Evolutionary conservation across 2,329 filamentous ascomycete genomes (phyloP), one percentile per base, ranked within the genome.

Genomic region (Hypoxylon sp.): DNA sequence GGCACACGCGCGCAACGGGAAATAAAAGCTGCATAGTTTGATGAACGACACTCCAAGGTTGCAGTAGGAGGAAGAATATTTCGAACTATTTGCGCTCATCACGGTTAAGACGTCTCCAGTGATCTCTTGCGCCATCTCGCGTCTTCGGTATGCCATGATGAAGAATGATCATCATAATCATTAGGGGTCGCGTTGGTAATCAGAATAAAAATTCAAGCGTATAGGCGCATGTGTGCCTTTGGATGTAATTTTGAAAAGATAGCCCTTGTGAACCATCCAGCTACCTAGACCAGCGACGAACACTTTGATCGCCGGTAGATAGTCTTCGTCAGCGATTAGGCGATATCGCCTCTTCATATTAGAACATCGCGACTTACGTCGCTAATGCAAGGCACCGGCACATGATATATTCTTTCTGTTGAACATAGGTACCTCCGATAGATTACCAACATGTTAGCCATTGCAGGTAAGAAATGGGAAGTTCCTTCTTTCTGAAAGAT

Each of bases 1-100:
- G 74, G 74, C 74, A 58, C 51, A 23, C 57, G 28, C 50, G 60
- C 51, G 55, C 23, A 49, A 65, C 52, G 43, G 36, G 59, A 56
- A 60, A 57, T 57, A 50, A 63, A 64, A 41, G 25, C 52, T 59
- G 58, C 60, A 45, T 36, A 23, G 49, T 53, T 58, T 59, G 60
- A 65, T 67, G 61, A 57, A 17, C 36, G 25, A 46, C 43, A 67
- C 52, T 48, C 49, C 11, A 32, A 48, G 45, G 60, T 64, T 63
- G 2, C 64, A 60, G 30, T 38, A 25, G 48, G 23, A 60, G 32
- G 58, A 50, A 21, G 23, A 17, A 53, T 51, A 30, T 62, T 34
- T 56, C 11, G 32, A 53, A 60, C 49, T 65, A 64, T 52, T n/a
- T 52, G 11, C 30, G 52, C 28, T 19, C 36, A 49, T 64, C 57